Base-by-base conservation (phyloP, 2,329 filamentous ascomycete species). In the Coleophoma crateriformis region DNA sequence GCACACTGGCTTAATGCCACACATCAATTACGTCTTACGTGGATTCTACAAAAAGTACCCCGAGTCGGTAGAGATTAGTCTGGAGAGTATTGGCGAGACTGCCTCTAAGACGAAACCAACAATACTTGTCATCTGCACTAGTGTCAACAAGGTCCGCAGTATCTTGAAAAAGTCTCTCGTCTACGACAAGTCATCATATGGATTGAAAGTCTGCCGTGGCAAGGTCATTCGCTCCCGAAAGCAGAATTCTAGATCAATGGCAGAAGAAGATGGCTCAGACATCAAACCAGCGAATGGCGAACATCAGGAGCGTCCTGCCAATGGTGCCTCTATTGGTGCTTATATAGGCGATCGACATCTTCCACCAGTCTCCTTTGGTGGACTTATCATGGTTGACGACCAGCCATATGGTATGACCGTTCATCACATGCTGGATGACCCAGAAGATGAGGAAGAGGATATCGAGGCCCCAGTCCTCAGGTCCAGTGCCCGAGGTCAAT, bases 381-480 rank as follows among this genome's bases (percentile, higher is more conserved):
- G 92, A 8, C 77, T 96, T 4, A 82, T 97, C 38, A 72, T 94
- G 33, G 82, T 97, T 2, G 90, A 97, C 62, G 83, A 87, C 49
- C 84, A 87, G 65, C 82, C 88, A 0, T 94, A 90, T 61, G 92
- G 92, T 12, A 94, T 97, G 88, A 96, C 90, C 19, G 92, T 97
- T 0, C 92, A 97, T 62, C 92, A 97, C 67, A 92, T 97, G 83
- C 80, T 97, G 2, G 92, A 96, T 72, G 79, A 84, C 50, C 81
- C 79, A 1, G 78, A 79, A 3, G 67, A 68, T 19, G 61, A 59
- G 7, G 54, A 76, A 64, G 68, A 77, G 64, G 67, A 72, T 61
- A 34, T 66, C 61, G 49, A 65, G 20, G 63, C 65, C 19, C 53
- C 58, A 3, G 54, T 60, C 11, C 54, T 62, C 22, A 59, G 61